A percentile compares a stretch with the other conserved stretches of the same genome.
These are phyloP conservation scores for Drechslerella stenobrocha DNA, from an alignment of 2,329 filamentous ascomycete genomes.

Conservation along the genomic window DNA sequence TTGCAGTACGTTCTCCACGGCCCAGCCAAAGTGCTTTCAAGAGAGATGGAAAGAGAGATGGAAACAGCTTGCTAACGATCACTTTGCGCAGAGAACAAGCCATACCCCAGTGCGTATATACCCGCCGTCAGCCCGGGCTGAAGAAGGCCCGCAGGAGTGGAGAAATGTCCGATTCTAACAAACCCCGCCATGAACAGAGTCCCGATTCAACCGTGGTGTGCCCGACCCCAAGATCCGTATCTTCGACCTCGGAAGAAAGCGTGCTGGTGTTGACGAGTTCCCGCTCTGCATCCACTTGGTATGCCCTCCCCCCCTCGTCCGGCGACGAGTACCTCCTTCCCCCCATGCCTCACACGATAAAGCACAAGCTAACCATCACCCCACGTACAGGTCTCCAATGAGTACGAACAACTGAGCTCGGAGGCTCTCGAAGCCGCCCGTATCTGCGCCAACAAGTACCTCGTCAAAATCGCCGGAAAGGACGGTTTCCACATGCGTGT, in stretches of 20 bases:
- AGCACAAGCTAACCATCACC: conserved; percentile 11
- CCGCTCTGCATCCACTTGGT: conserved; percentile 93
- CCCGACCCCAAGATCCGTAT: conserved; percentile 83
- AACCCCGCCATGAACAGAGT: conserved; percentile 77
- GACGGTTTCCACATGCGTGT: conserved; percentile 73
- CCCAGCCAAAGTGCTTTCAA: not conserved
- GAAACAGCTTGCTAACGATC: conserved; percentile 33
- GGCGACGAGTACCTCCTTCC: too few relatives aligned
- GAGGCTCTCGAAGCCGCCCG: conserved; percentile 99
- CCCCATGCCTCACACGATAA: too few relatives aligned
- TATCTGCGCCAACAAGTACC: conserved; percentile 99
- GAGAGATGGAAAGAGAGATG: conserved; percentile 21
- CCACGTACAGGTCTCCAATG: conserved; percentile 81
- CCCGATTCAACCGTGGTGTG: conserved; percentile 99
- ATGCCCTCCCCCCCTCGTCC: conserved; percentile 14
- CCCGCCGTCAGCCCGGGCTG: conserved; percentile 7
- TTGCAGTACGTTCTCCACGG: conserved; percentile 76
- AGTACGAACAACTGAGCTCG: conserved; percentile 99
- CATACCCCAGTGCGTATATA: conserved; percentile 47
- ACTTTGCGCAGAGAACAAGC: conserved; percentile 44
- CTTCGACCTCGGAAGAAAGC: conserved; percentile 99
- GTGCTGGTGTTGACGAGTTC: conserved; percentile 98
- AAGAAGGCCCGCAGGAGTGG: conserved; percentile 45
- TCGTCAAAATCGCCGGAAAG: conserved; percentile 73
- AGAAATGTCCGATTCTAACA: conserved; percentile 53